Conservation (phyloP, 2,329 filamentous ascomycete genomes). For the Trichoderma sp. region DNA sequence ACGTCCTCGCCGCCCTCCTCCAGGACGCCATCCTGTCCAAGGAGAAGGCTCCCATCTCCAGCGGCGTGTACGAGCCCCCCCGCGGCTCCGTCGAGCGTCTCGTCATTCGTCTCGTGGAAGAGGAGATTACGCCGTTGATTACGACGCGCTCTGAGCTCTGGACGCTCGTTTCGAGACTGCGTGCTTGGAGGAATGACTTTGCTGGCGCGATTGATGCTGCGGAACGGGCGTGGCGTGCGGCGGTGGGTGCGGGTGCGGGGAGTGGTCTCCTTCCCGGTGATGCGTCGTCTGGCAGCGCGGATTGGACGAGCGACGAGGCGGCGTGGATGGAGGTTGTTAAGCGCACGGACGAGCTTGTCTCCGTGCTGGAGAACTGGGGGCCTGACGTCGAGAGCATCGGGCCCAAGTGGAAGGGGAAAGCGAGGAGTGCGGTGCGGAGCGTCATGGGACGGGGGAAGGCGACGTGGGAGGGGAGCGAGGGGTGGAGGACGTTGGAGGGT, state of each 20-base stretch:
- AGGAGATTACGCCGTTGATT: slow-evolving; percentile 77
- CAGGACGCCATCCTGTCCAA: slow-evolving; percentile 64
- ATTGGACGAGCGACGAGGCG: slow-evolving; percentile 56
- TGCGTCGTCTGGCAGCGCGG: slow-evolving; percentile 28
- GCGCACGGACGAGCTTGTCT: slow-evolving; percentile 79
- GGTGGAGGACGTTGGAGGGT: slow-evolving; percentile 64
- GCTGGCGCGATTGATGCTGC: slow-evolving; percentile 75
- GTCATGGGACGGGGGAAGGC: slow-evolving; percentile 82
- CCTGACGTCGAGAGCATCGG: slow-evolving; percentile 68
- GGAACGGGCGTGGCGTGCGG: slow-evolving; percentile 86
- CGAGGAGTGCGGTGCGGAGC: slow-evolving; percentile 77
- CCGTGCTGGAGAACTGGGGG: slow-evolving; percentile 80
- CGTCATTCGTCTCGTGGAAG: slow-evolving; percentile 73
- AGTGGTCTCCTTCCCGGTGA: slow-evolving; percentile 49
- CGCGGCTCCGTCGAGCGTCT: slow-evolving; percentile 64
- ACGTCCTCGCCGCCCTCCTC: slow-evolving; percentile 71
- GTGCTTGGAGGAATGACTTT: slow-evolving; percentile 72
- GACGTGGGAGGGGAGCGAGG: slow-evolving; percentile 75
- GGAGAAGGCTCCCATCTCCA: slow-evolving; percentile 36
- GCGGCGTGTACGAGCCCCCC: slow-evolving; percentile 42
- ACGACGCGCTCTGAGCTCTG: slow-evolving; percentile 78
- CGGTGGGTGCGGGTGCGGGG: slow-evolving; percentile 51
- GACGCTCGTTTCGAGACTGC: slow-evolving; percentile 70
- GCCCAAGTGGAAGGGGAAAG: slow-evolving; percentile 85
- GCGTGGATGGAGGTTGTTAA: slow-evolving; percentile 74